Evolutionary conservation across 2,329 filamentous ascomycete species (phyloP), one percentile per base, ranked within the genome.

Genomic region (Fusarium graminum): DNA sequence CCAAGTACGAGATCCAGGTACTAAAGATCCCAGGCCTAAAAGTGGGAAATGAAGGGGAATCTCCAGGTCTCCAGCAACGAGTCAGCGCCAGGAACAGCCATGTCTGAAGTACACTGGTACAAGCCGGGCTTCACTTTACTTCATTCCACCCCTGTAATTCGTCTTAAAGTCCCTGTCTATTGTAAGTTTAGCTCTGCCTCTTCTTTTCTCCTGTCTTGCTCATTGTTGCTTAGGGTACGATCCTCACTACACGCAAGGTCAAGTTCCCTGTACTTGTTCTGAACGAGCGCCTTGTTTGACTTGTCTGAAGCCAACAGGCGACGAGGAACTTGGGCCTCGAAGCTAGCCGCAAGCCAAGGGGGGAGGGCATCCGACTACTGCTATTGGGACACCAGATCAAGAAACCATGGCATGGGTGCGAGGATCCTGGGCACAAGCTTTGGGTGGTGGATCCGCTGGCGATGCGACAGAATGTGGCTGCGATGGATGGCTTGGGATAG

Each of bases 21-120:
- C 41, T 10, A 32, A 45, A 65, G 36, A 56, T 10, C 2, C 14
- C 43, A 34, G 36, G 63, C 45, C 53, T 38, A 47, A 63, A 58
- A 63, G 40, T 40, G 59, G 65, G 65, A 67, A 67, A 67, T 68
- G 65, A 67, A 67, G 65, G 65, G 49, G 60, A 67, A 68, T 56
- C 40, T 46, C 6, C 16, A 51, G 36, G 50, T 51, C 54, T 67
- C 36, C 28, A 53, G 30, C 60, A 68, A 34, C 65, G 60, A 67
- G 65, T 65, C 65, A 68, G 65, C 57, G 28, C 47, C 59, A 62
- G 26, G 60, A 51, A 68, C 46, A 44, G 36, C 65, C 60, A 62
- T 61, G 41, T 57, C 32, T 47, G 42, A 68, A 54, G 65, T 67
- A 67, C 47, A 51, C 56, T 28, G 59, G 61, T 63, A 63, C 61